A percentile compares a stretch with the other conserved stretches of the same genome.
phyloP scores from a whole-genome alignment of 2,329 filamentous ascomycete species.

The Botryotinia convoluta region DNA sequence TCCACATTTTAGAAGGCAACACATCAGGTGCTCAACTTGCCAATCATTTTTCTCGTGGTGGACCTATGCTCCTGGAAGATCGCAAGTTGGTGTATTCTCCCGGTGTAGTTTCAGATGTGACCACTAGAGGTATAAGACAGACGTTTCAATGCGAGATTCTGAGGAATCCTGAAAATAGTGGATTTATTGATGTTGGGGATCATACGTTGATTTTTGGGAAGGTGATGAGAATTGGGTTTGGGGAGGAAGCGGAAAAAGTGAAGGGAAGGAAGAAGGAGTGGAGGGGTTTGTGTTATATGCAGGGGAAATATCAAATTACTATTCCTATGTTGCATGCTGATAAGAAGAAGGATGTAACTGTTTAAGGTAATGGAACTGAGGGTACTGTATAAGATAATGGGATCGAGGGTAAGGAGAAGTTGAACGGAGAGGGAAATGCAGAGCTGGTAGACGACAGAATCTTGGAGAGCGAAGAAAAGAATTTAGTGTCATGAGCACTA shows the following conservation, averaged over 20 bases:
- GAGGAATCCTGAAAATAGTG: not conserved
- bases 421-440: not conserved
- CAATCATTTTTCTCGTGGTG: constrained; percentile 31
- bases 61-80: not conserved
- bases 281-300: constrained; percentile 5
- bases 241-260: not conserved
- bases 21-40: constrained; percentile 29
- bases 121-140: constrained; percentile 17
- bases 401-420: too few species aligned
- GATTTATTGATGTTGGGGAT: constrained; percentile 32
- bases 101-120: not conserved
- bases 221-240: constrained; percentile 26
- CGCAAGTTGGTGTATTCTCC: not conserved
- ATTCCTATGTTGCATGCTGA: not conserved
- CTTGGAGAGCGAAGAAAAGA: not conserved
- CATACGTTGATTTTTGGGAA: constrained; percentile 34
- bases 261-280: not conserved
- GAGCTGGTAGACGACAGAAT: not conserved
- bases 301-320: not conserved
- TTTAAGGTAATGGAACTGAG: not conserved
- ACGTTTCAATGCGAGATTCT: constrained; percentile 29
- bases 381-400: not conserved
- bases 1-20: constrained; percentile 18
- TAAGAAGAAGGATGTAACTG: not conserved
- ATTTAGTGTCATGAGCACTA: not conserved